phyloP scores from a whole-genome alignment of 192 early-diverging fungal genomes.

The Globomyces pollinis-pini region DNA sequence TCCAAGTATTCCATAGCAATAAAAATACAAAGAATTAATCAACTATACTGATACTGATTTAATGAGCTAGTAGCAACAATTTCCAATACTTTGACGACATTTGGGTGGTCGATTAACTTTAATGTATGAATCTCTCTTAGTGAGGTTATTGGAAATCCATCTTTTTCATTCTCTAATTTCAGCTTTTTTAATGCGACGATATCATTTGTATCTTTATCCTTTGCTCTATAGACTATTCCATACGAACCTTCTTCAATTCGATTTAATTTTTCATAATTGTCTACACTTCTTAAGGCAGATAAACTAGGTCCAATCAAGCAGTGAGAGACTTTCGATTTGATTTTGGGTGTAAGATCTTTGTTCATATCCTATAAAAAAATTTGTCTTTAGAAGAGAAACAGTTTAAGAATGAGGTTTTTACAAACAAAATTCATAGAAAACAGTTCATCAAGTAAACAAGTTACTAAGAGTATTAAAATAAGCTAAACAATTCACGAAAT shows the following conservation, averaged over 20 bases:
- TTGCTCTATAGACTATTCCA: slow-evolving; percentile 90
- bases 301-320: background rate
- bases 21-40: too few relatives aligned
- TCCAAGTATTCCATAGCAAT: slow-evolving; percentile 98
- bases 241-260: slow-evolving; percentile 95
- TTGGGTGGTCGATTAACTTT: slow-evolving; percentile 58
- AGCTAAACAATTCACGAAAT: too few relatives aligned
- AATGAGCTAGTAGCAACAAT: slow-evolving; percentile 66
- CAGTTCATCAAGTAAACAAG: too few relatives aligned
- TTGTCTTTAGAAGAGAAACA: too few relatives aligned
- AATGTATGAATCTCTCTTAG: slow-evolving; percentile 73
- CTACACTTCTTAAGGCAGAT: slow-evolving; percentile 43
- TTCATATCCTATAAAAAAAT: too few relatives aligned
- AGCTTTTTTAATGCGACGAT: slow-evolving; percentile 72
- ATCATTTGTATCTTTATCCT: slow-evolving; percentile 69
- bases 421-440: too few relatives aligned
- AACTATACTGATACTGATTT: too few relatives aligned
- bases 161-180: slow-evolving; percentile 65
- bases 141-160: slow-evolving; percentile 76
- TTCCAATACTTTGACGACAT: slow-evolving; percentile 73
- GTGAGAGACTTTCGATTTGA: too few relatives aligned
- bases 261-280: slow-evolving; percentile 89
- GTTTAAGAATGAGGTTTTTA: too few relatives aligned
- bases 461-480: too few relatives aligned
- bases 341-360: too few relatives aligned